Evolutionary conservation across 2,329 filamentous ascomycete genomes (phyloP).

Genomic region (Arthrocladium fulminans): DNA sequence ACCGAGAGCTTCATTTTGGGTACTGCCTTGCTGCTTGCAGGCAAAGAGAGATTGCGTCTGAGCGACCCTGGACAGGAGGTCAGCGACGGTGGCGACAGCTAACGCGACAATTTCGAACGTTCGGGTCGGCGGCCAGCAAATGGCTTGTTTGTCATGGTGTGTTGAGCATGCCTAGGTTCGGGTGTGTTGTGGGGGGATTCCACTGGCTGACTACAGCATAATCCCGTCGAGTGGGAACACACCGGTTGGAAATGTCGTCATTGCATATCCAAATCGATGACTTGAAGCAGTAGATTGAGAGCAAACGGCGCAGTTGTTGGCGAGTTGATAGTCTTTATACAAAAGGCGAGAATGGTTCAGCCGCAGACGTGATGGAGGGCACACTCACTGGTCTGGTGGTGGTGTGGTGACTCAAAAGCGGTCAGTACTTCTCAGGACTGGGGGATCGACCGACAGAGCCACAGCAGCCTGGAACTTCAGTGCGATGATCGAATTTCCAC

Average conservation of each 20-base stretch:
- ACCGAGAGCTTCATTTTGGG: neutral
- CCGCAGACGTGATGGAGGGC: neutral
- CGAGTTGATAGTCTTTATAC: neutral
- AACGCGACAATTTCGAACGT: neutral
- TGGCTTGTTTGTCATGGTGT: conserved; percentile 3
- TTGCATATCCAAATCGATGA: neutral
- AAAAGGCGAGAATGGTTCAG: neutral
- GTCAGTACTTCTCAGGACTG: too few species aligned
- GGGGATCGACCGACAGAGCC: too few species aligned
- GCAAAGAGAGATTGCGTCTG: neutral
- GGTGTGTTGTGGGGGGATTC: neutral
- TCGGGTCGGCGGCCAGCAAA: conserved; percentile 2
- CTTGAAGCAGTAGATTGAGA: neutral
- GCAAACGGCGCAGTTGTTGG: neutral
- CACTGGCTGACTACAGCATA: conserved; percentile 2
- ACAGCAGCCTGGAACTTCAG: too few species aligned
- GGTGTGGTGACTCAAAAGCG: neutral
- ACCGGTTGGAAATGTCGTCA: conserved; percentile 7
- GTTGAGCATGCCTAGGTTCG: conserved; percentile 4
- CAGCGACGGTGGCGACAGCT: neutral
- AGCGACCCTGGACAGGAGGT: neutral
- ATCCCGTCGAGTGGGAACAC: neutral
- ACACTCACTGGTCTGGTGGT: neutral
- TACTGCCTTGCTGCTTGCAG: neutral
- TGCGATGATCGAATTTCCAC: too few species aligned